Conservation (phyloP, 805 yeast species). For the Priceomyces fermenticarens region DNA sequence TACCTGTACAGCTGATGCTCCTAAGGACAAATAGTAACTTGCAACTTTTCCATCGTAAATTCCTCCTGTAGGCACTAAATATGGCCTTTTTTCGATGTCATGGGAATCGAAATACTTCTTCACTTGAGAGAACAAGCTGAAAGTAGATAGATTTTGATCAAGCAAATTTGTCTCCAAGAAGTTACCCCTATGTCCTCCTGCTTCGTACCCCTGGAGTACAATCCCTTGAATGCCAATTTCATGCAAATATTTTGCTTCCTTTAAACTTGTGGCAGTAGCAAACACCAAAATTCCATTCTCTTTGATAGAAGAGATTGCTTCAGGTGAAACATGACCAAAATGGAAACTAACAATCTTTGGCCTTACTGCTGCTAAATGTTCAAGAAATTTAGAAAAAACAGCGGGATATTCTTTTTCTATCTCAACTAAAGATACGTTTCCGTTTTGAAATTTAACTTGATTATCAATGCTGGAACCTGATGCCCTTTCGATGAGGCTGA, state of each 20-base stretch:
- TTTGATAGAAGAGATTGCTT: slow-evolving; percentile 32
- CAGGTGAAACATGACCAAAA: slow-evolving; percentile 44
- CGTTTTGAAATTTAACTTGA: slow-evolving; percentile 13
- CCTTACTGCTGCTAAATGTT: slow-evolving; percentile 11
- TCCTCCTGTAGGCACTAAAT: slow-evolving; percentile 54
- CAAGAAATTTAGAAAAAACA: slow-evolving; percentile 14
- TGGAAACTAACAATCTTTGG: slow-evolving; percentile 53
- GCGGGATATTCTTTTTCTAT: slow-evolving; percentile 18
- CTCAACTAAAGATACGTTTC: slow-evolving; percentile 28
- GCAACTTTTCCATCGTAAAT: slow-evolving; percentile 33
- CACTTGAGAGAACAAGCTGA: slow-evolving; percentile 22
- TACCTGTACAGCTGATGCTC: slow-evolving; percentile 54
- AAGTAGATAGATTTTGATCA: slow-evolving; percentile 38
- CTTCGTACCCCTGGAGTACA: slow-evolving; percentile 57
- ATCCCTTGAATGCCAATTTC: slow-evolving; percentile 44
- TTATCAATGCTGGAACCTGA: slow-evolving; percentile 5
- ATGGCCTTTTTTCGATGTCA: slow-evolving; percentile 10
- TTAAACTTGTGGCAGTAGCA: slow-evolving; percentile 45
- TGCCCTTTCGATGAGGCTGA: slow-evolving; percentile 12
- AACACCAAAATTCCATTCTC: slow-evolving; percentile 38
- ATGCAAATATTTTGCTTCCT: slow-evolving; percentile 36
- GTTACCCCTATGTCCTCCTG: slow-evolving; percentile 65
- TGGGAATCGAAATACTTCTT: slow-evolving; percentile 3
- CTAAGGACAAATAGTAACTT: slow-evolving; percentile 28
- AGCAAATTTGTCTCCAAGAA: slow-evolving; percentile 22